Evolutionary conservation across 192 early-diverging fungal genomes (phyloP).

Genomic region (Geranomyces variabilis): DNA sequence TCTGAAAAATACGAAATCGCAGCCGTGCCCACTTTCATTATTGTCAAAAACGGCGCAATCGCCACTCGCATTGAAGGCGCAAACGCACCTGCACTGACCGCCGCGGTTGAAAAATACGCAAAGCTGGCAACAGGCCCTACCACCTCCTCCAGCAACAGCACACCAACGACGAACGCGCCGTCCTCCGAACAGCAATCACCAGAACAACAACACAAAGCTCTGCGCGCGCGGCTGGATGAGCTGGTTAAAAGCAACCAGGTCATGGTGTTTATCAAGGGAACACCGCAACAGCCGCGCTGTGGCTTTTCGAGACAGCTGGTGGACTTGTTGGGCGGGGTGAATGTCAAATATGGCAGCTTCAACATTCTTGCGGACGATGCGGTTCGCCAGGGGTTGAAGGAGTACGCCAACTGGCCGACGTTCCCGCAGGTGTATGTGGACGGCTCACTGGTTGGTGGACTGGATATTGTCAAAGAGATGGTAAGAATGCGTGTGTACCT

Average conservation of each 20-base stretch:
- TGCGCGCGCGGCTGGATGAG: conserved; percentile 43
- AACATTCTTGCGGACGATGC: conserved; percentile 92
- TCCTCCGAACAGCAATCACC: conserved; percentile 31
- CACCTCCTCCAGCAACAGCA: conserved; percentile 6
- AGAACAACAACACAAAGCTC: conserved; percentile 34
- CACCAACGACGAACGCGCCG: neutral
- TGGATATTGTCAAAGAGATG: conserved; percentile 66
- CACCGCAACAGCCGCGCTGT: conserved; percentile 86
- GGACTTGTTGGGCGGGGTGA: conserved; percentile 72
- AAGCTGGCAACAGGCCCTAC: conserved; percentile 31
- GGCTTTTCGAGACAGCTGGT: conserved; percentile 88
- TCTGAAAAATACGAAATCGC: conserved; percentile 88
- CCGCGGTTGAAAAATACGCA: conserved; percentile 68
- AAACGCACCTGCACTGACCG: conserved; percentile 79
- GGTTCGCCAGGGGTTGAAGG: conserved; percentile 88
- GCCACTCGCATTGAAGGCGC: conserved; percentile 86
- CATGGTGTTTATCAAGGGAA: conserved; percentile 98
- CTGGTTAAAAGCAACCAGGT: conserved; percentile 59
- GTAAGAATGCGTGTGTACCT: conserved; percentile 16
- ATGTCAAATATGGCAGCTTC: conserved; percentile 82
- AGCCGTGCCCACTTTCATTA: conserved; percentile 88
- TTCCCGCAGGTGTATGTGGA: conserved; percentile 80
- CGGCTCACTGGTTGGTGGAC: conserved; percentile 59
- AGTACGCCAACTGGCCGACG: conserved; percentile 92
- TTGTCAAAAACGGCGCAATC: conserved; percentile 74